Base-by-base conservation (phyloP, 2,329 filamentous ascomycete genomes). In the Diplodia sapinea region DNA sequence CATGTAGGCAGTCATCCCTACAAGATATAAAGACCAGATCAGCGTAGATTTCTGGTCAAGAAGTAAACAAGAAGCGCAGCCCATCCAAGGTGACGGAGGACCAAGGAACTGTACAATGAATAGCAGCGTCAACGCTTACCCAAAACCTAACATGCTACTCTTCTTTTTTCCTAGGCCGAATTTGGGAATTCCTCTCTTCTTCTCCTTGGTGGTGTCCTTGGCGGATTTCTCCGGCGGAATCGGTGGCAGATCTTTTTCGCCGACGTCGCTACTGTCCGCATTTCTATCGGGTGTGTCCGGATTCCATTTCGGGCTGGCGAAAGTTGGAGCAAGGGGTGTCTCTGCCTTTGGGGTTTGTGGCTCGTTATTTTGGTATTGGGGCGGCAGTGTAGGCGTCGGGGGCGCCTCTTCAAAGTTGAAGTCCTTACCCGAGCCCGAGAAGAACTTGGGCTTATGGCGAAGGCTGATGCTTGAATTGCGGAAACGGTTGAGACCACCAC, bases 391-490 rank as follows among this genome's bases (percentile, higher is more conserved):
- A 33, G 71, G 47, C 74, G 73, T 68, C 70, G 71, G 72, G 74
- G 64, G 72, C 70, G 51, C 70, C 68, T 70, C 49, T 71, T 72
- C 65, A 71, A 70, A 17, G 65, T 52, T 13, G 73, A 71, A 69
- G 36, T 62, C 77, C 73, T 40, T 73, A 68, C 20, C 72, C 73
- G 3, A 38, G 13, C 84, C 82, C 47, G 89, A 80, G 74, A 91
- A 91, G 38, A 85, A 86, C 73, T 92, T 89, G 71, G 91, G 91
- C 78, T 90, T 92, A 70, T 89, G 87, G 59, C 91, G 87, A 82
- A 96, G 86, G 70, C 91, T 93, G 81, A 92, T 94, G 77, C 89
- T 92, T 11, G 88, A 88, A 66, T 89, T 85, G 72, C 89, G 87
- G 70, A 91, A 88, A 54, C 91, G 85, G 73, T 87, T 88, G 51